Evolutionary conservation across 176 grass and related monocot species (phyloP).

Genomic region (Bromus sterilis): DNA sequence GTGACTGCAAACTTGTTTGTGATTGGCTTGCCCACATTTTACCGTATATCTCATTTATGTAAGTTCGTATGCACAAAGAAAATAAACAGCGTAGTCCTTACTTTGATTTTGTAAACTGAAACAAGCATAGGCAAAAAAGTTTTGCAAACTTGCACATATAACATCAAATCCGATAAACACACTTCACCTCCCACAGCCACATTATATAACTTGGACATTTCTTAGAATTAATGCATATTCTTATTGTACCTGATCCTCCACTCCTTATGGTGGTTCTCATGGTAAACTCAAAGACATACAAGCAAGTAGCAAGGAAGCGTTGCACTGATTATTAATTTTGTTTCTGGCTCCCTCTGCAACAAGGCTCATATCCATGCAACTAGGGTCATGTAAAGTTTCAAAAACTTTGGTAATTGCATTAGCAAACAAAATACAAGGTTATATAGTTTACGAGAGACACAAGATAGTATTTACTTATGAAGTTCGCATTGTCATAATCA

Average conservation of each 20-base stretch:
- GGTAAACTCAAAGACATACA: not conserved
- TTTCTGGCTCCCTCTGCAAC: not conserved
- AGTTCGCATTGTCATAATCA: not conserved
- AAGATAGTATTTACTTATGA: not conserved
- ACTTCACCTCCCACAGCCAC: not conserved
- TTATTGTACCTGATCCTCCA: not conserved
- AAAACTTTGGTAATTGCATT: not conserved
- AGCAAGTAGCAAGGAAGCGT: not conserved
- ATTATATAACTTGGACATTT: not conserved
- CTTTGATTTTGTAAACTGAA: not conserved
- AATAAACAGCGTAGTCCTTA: not conserved
- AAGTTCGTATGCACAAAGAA: not conserved
- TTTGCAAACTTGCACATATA: not conserved
- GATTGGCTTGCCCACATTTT: not conserved
- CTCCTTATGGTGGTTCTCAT: not conserved
- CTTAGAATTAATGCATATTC: not conserved
- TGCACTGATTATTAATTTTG: not conserved
- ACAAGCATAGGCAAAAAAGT: not conserved
- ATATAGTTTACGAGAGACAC: not conserved
- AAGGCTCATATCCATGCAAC: conserved; percentile 1
- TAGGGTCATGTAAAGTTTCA: not conserved
- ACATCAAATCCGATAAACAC: not conserved
- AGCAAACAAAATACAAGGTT: not conserved
- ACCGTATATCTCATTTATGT: not conserved
- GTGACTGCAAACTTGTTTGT: not conserved